Base-by-base conservation (phyloP, 257 asterid genomes). In the Penstemon davidsonii region DNA sequence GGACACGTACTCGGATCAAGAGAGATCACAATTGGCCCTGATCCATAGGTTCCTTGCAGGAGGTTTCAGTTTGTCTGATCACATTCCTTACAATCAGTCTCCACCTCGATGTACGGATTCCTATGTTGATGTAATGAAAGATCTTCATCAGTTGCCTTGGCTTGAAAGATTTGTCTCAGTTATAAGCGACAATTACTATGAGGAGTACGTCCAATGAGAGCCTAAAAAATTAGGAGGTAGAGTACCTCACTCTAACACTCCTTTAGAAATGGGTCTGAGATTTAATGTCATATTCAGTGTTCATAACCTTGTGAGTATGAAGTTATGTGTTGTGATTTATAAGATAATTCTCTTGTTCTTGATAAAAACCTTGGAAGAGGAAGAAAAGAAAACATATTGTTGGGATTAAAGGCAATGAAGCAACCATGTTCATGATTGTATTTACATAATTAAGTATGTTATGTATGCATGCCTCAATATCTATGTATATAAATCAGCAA, bases 91-190 rank as follows among this genome's bases (percentile, higher is more conserved):
- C 33, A 25, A 25, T 44, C 91, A 88, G 62, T 79, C 96, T 36
- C 95, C 95, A 18, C 87, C 92, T 2, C 86, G 64, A 45, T 81
- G 85, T 83, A 79, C 89, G 62, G 97, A 91, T 71, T 87, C 96
- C 6, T 94, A 88, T 43, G 88, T 87, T 0, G 97, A 94, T 61
- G 84, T 92, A 41, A 86, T 94, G 93, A 94, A 94, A 86, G 96
- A 94, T 76, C 92, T 94, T 55, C 91, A 83, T 55, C 97, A 91
- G 82, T 90, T 91, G 68, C 99, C 99, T 5, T 94, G 99, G 99
- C 99, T 94, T 5, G 99, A 94, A 64, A 83, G 96, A 45, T 91
- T 94, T 49, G 97, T 88, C 43, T 88, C 97, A 0, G 96, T 94
- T 63, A 94, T 94, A 47, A 91, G 88, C 13, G 97, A 91, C 72